These are phyloP conservation scores for Aurifilum marmelostoma DNA, from an alignment of 2,329 filamentous ascomycete genomes.

Conservation along the genomic window DNA sequence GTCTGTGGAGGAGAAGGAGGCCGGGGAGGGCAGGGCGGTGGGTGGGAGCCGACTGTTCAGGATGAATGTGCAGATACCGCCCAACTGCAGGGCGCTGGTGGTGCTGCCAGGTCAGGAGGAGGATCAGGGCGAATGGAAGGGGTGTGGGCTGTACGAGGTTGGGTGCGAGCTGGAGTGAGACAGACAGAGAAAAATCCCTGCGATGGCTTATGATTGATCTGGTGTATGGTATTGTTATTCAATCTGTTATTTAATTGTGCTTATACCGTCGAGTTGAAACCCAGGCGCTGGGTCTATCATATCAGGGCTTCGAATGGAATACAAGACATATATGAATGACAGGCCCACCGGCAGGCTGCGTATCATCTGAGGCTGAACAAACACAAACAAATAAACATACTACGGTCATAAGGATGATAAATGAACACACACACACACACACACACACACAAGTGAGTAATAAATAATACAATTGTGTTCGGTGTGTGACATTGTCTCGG, in stretches of 20 bases:
- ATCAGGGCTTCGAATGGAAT: too few relatives aligned
- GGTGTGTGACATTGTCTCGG: neutral
- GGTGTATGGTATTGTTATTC: too few relatives aligned
- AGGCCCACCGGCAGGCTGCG: too few relatives aligned
- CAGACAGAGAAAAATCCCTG: neutral
- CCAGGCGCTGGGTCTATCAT: too few relatives aligned
- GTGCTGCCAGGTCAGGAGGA: slow-evolving; percentile 23
- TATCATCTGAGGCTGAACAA: too few relatives aligned
- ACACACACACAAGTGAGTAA: too few relatives aligned
- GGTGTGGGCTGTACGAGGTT: slow-evolving; percentile 21
- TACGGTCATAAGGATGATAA: too few relatives aligned
- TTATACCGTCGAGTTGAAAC: too few relatives aligned
- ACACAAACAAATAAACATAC: too few relatives aligned
- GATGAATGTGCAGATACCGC: slow-evolving; percentile 24
- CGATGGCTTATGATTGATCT: neutral
- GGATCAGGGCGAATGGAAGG: slow-evolving; percentile 23
- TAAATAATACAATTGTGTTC: neutral
- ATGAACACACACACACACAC: too few relatives aligned
- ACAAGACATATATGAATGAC: too few relatives aligned
- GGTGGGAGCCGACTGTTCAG: slow-evolving; percentile 8
- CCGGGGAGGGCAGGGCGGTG: neutral
- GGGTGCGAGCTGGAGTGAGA: slow-evolving; percentile 1
- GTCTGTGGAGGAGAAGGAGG: slow-evolving; percentile 12
- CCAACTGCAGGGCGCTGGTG: slow-evolving; percentile 22
- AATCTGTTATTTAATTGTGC: too few relatives aligned